These are phyloP conservation scores for Pythium dissimile DNA, from an alignment of 352 stramenopile species.

Conservation along the genomic window DNA sequence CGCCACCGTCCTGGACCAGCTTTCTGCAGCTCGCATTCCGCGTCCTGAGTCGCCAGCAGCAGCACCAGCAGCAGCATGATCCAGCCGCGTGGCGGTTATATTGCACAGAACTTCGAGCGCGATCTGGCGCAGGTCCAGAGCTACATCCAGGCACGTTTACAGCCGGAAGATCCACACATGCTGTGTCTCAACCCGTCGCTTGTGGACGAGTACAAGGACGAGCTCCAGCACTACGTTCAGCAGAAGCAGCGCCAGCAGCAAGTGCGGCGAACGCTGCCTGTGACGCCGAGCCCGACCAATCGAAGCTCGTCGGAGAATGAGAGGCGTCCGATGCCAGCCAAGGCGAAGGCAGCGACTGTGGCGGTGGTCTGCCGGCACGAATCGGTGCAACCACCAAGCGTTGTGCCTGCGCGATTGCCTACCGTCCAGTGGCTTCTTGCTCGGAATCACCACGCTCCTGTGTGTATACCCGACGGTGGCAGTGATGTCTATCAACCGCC, in stretches of 20 bases:
- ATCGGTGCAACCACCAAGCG: neutral
- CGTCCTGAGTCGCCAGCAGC: neutral
- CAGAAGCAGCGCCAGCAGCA: constrained; percentile 18
- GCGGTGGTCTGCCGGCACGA: too few species aligned
- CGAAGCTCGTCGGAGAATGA: neutral
- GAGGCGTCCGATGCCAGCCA: neutral
- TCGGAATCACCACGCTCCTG: neutral
- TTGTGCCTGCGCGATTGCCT: constrained; percentile 6
- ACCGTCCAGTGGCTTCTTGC: constrained; percentile 15
- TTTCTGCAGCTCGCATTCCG: neutral
- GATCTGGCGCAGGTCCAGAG: constrained; percentile 19
- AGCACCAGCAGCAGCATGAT: constrained; percentile 4
- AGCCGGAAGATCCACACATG: constrained; percentile 13
- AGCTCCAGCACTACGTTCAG: constrained; percentile 22
- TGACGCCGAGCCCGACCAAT: neutral
- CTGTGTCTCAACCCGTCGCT: constrained; percentile 18
- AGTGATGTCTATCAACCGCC: neutral
- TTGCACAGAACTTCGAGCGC: constrained; percentile 13
- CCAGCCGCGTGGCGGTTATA: neutral
- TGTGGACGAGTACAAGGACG: constrained; percentile 22
- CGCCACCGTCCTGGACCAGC: neutral
- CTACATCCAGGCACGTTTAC: constrained; percentile 23
- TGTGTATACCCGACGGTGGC: neutral
- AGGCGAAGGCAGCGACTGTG: neutral
- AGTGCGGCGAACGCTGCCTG: constrained; percentile 10